A percentile compares a stretch with the other conserved stretches of the same genome.
These are phyloP conservation scores for Plasmodium chabaudi DNA, from an alignment of 169 alveolate species.

Conservation along the genomic window DNA sequence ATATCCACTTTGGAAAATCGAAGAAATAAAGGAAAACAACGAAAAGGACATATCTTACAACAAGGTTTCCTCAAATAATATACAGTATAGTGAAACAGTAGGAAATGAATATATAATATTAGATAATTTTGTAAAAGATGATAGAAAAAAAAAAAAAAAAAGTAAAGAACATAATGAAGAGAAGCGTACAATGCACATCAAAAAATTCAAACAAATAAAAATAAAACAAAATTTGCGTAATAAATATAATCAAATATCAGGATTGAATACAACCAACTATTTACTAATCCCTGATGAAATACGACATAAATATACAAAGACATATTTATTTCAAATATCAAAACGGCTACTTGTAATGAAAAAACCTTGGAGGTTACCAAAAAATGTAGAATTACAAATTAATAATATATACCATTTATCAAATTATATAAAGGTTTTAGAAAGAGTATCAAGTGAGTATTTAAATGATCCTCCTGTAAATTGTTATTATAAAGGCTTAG, in stretches of 20 bases:
- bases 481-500: constrained; percentile 73
- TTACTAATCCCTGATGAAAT: constrained; percentile 71
- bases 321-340: constrained; percentile 75
- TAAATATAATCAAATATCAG: constrained; percentile 41
- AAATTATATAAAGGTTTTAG: constrained; percentile 81
- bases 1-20: constrained; percentile 29
- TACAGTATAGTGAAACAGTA: constrained; percentile 25
- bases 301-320: constrained; percentile 70
- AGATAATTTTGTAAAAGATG: constrained; percentile 26
- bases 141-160: constrained; percentile 5
- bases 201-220: background rate
- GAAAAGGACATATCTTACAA: constrained; percentile 6
- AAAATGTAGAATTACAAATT: constrained; percentile 80
- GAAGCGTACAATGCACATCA: no score
- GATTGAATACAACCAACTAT: constrained; percentile 55
- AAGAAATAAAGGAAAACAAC: constrained; percentile 2
- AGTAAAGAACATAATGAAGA: background rate
- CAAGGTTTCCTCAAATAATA: constrained; percentile 4
- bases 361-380: constrained; percentile 86
- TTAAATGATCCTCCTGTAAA: constrained; percentile 70
- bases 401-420: constrained; percentile 82
- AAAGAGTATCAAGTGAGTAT: constrained; percentile 79
- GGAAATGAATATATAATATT: constrained; percentile 7
- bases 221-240: background rate
- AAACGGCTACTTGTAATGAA: constrained; percentile 83